These are phyloP conservation scores for Beauveria australis DNA, from an alignment of 2,329 filamentous ascomycete genomes.

Conservation along the genomic window DNA sequence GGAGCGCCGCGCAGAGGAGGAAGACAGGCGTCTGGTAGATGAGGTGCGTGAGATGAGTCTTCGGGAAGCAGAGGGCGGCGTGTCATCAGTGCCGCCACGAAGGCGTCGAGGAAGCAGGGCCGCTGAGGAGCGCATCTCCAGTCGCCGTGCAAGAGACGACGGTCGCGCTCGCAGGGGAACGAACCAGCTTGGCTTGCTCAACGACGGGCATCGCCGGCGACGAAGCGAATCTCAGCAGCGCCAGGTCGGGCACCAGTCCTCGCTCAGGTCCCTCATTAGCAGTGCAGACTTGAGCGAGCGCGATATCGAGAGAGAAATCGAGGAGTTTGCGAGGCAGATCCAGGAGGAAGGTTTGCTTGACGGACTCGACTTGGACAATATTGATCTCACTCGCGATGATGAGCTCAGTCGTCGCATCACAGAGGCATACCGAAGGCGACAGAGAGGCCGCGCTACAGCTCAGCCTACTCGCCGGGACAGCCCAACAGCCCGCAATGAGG, in stretches of 20 bases:
- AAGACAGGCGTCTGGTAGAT: constrained; percentile 62
- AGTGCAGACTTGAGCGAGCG: constrained; percentile 67
- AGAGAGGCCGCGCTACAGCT: constrained; percentile 51
- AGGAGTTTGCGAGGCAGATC: constrained; percentile 84
- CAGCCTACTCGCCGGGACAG: constrained; percentile 23
- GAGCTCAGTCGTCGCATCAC: constrained; percentile 86
- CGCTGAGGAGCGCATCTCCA: constrained; percentile 21
- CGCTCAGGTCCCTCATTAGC: constrained; percentile 75
- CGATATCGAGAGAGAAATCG: constrained; percentile 80
- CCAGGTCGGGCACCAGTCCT: constrained; percentile 82
- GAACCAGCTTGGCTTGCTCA: constrained; percentile 30
- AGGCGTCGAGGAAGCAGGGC: constrained; percentile 14
- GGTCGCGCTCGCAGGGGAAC: constrained; percentile 24
- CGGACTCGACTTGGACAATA: constrained; percentile 79
- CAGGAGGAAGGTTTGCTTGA: constrained; percentile 80
- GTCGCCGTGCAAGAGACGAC: constrained; percentile 27
- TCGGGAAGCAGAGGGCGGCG: constrained; percentile 52
- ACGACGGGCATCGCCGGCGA: constrained; percentile 24
- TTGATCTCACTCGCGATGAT: constrained; percentile 77
- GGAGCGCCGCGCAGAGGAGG: constrained; percentile 49
- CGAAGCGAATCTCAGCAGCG: constrained; percentile 42
- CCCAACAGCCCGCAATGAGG: constrained; percentile 13
- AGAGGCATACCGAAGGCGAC: constrained; percentile 73
- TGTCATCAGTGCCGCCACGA: constrained; percentile 18
- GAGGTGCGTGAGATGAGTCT: constrained; percentile 68